Base-by-base conservation (phyloP, 805 yeast species). In the Limtongia smithiae region DNA sequence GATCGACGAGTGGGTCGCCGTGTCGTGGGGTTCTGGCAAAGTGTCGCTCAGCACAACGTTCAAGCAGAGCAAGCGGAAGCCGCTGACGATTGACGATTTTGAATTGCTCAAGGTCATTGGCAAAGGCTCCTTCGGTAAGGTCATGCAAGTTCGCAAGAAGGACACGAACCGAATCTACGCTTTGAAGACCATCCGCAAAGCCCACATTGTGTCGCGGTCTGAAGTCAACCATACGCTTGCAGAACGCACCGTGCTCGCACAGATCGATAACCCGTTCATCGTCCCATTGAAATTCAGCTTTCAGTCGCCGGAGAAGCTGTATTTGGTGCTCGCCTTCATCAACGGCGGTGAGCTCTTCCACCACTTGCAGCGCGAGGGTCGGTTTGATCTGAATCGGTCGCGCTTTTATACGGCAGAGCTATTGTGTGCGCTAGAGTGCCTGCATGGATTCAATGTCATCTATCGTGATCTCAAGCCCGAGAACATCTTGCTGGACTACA, bases 61-160 rank as follows among this genome's bases (percentile, higher is more conserved):
- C 68, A 82, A 81, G 66, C 84, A 88, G 17, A 72, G 77, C 46
- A 77, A 69, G 56, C 79, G 78, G 64, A 79, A 82, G 57, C 83
- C 84, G 42, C 72, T 93, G 41, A 75, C 88, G 0, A 88, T 93
- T 58, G 96, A 89, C 49, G 96, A 91, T 64, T 91, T 93, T 69
- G 96, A 89, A 61, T 71, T 93, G 44, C 75, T 93, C 59, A 93
- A 93, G 68, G 98, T 93, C 20, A 88, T 93, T 47, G 98, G 98
- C 32, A 93, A 93, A 66, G 98, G 98, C 6, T 89, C 97, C 8
- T 93, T 93, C 66, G 98, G 98, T 44, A 93, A 93, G 69, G 98
- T 93, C 46, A 93, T 93, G 97, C 98, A 93, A 69, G 98, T 93
- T 36, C 82, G 89, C 56, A 93, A 93, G 70, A 87, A 86, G 61